Conservation (phyloP, 495 filamentous ascomycete genomes). For the Extremus antarcticus region DNA sequence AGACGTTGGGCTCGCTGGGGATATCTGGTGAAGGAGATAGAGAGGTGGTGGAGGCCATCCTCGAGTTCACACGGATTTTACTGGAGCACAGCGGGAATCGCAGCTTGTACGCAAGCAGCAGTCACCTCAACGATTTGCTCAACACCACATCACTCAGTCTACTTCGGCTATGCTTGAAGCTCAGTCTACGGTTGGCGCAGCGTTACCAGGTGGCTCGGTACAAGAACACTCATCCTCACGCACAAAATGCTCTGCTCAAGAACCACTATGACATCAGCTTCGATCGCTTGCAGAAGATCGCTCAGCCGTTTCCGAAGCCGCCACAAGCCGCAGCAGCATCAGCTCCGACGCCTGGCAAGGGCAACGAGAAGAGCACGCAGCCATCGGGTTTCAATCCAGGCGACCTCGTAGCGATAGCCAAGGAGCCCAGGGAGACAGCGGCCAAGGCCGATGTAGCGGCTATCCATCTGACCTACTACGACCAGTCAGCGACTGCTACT, state of each 20-base stretch:
- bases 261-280: slow-evolving; percentile 93
- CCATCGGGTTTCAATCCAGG: slow-evolving; percentile 52
- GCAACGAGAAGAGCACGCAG: slow-evolving; percentile 57
- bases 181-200: slow-evolving; percentile 75
- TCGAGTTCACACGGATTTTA: slow-evolving; percentile 75
- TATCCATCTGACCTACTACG: slow-evolving; percentile 57
- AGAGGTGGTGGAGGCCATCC: slow-evolving; percentile 63
- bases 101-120: slow-evolving; percentile 88
- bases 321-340: slow-evolving; percentile 28
- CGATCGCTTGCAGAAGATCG: slow-evolving; percentile 71
- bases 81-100: slow-evolving; percentile 94
- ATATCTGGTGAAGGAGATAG: slow-evolving; percentile 66
- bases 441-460: slow-evolving; percentile 47
- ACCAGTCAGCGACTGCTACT: slow-evolving; percentile 19
- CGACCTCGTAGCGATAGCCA: slow-evolving; percentile 62
- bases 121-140: slow-evolving; percentile 73
- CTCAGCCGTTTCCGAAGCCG: slow-evolving; percentile 70
- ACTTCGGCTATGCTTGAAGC: slow-evolving; percentile 58
- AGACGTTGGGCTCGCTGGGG: slow-evolving; percentile 29
- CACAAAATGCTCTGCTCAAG: slow-evolving; percentile 62
- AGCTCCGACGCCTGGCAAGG: slow-evolving; percentile 45
- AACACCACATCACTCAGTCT: slow-evolving; percentile 74
- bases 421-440: slow-evolving; percentile 33
- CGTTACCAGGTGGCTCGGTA: slow-evolving; percentile 81
- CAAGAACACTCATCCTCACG: slow-evolving; percentile 48